These are phyloP conservation scores for Phlyctochytrium bullatum DNA, from an alignment of 192 early-diverging fungal genomes.

Conservation along the genomic window DNA sequence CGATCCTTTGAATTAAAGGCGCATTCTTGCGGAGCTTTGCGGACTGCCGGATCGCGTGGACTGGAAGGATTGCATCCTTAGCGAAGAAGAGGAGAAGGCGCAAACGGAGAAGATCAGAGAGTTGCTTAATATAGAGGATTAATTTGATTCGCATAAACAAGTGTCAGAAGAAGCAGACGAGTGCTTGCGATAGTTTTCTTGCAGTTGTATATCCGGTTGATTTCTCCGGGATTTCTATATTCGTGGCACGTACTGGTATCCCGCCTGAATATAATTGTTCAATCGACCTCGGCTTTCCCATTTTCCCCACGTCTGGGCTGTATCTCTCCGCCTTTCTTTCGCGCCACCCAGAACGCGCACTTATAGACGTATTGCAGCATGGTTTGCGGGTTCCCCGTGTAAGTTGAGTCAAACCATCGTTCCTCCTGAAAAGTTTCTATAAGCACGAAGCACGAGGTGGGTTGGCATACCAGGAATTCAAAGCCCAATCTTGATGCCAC, in stretches of 20 bases:
- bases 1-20: slow-evolving; percentile 24
- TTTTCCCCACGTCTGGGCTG: too few species aligned
- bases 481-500: slow-evolving; percentile 53
- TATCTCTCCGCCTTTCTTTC: too few species aligned
- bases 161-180: too few species aligned
- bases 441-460: not conserved
- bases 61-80: slow-evolving; percentile 76
- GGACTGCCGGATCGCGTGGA: slow-evolving; percentile 66
- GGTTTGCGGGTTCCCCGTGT: slow-evolving; percentile 69
- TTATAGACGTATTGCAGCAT: slow-evolving; percentile 85
- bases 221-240: too few species aligned
- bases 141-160: too few species aligned
- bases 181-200: too few species aligned
- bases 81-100: slow-evolving; percentile 59
- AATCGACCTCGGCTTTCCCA: too few species aligned
- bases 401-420: slow-evolving; percentile 58
- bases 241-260: too few species aligned
- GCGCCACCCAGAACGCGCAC: slow-evolving; percentile 66
- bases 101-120: slow-evolving; percentile 24
- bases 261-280: too few species aligned
- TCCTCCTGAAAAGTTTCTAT: slow-evolving; percentile 44
- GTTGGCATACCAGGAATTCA: slow-evolving; percentile 41
- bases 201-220: too few species aligned
- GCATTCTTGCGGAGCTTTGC: slow-evolving; percentile 64
- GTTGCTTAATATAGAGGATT: slow-evolving; percentile 13